Conservation (phyloP, 441 rosid genomes). For the Syzygium malaccense region DNA sequence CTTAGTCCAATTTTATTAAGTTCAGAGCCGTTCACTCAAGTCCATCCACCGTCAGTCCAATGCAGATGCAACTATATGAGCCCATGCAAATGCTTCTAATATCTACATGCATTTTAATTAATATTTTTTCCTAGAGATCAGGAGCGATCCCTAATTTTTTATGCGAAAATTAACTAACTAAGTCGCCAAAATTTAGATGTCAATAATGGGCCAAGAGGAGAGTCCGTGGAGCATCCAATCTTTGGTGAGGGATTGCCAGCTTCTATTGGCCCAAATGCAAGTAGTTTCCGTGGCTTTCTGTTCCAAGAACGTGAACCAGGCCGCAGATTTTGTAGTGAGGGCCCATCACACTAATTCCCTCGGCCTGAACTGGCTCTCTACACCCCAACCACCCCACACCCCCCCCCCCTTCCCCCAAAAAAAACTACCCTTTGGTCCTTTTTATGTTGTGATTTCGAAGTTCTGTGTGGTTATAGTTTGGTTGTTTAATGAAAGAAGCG, state of each 20-base stretch:
- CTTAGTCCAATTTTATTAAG: no score
- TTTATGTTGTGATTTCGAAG: neutral
- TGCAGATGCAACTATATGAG: no score
- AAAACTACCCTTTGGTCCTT: neutral
- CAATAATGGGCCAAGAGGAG: neutral
- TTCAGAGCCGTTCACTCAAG: no score
- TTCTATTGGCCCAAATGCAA: neutral
- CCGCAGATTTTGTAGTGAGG: neutral
- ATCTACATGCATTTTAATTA: no score
- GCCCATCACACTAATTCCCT: neutral
- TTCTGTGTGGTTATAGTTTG: neutral
- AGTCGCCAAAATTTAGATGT: no score
- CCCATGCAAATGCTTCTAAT: no score
- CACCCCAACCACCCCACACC: accelerated
- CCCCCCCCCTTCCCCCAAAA: no score
- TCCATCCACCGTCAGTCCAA: no score
- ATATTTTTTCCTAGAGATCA: no score
- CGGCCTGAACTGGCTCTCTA: neutral
- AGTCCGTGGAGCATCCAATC: neutral
- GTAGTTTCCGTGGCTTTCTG: neutral
- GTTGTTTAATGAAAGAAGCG: neutral
- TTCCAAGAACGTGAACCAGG: neutral
- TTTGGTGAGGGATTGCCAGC: neutral
- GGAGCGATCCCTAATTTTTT: no score
- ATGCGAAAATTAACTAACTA: no score